Evolutionary conservation across 192 early-diverging fungal genomes (phyloP), one percentile per base, ranked within the genome.

Genomic region (Mortierella hygrophila): DNA sequence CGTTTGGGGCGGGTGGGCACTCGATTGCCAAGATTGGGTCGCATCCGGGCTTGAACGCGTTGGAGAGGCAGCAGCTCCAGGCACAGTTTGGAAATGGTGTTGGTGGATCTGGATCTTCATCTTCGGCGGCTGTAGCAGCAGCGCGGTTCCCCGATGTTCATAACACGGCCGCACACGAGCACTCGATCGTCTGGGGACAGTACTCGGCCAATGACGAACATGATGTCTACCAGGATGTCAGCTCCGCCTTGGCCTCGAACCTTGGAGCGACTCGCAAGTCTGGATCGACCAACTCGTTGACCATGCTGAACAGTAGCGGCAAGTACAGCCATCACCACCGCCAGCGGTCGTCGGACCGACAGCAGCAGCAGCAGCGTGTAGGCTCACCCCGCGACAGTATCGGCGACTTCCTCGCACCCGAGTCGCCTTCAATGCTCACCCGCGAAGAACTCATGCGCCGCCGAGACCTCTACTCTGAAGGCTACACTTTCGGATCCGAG

Each of bases 311-410:
- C 29, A 74, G 79, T 11, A 41, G 72, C 6, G 77, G 82, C 20
- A 84, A 84, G 73, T 84, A 84, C 41, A 78, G 68, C 20, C 82
- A 84, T 41, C 82, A 84, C 42, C 82, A 78, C n/a, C 60, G 60
- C n/a, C 82, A 83, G 15, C 71, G 75, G 6, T 84, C 82, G 9
- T 84, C 82, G 7, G 73, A 74, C 16, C 77, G 78, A 15, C 77
- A 78, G 13, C 44, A 46, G 13, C 44, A 46, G 9, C 44, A 46
- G 44, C 44, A 52, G 49, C 29, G 26, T 65, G 1, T 68, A 2
- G 82, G 38, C 21, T 79, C 77, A 0, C 73, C 76, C 3, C 75
- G 77, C 3, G 82, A 84, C 52, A 84, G 82, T 37, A 84, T 79
- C 37, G 82, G 82, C 6, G 82, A 84, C 68, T 84, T 52, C 38